Percentiles rank a stretch among this genome's conserved stretches.
Evolutionary conservation across 2,329 filamentous ascomycete genomes (phyloP).

Genomic region (Phaeosphaeria sp.): DNA sequence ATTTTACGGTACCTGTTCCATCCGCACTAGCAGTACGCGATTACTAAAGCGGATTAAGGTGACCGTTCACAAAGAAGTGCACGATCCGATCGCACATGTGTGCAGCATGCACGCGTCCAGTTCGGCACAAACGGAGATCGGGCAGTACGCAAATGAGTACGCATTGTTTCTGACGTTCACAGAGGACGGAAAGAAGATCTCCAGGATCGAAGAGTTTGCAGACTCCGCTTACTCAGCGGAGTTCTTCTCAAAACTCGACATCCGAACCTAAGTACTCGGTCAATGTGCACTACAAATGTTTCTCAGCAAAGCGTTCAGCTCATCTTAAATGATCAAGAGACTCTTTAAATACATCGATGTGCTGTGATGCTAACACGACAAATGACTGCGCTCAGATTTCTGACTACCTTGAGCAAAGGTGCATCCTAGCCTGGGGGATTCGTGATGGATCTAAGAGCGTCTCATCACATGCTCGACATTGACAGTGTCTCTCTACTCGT

Average conservation of each 20-base stretch:
- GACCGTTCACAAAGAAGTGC: slow-evolving; percentile 3
- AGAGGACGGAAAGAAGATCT: slow-evolving; percentile 3
- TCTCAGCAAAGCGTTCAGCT: too few relatives aligned
- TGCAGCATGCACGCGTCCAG: slow-evolving; percentile 3
- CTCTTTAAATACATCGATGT: too few relatives aligned
- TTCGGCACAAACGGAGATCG: slow-evolving; percentile 3
- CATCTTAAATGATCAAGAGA: too few relatives aligned
- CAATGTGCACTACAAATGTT: too few relatives aligned
- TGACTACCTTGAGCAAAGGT: too few relatives aligned
- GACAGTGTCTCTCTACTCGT: too few relatives aligned
- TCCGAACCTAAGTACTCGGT: too few relatives aligned
- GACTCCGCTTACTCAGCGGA: slow-evolving; percentile 8
- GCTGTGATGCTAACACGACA: too few relatives aligned
- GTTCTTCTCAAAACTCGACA: not conserved
- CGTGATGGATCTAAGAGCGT: too few relatives aligned
- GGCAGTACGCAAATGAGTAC: slow-evolving; percentile 6
- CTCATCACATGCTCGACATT: too few relatives aligned
- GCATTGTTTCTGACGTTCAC: slow-evolving; percentile 5
- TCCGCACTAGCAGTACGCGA: not conserved
- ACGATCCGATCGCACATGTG: slow-evolving; percentile 4
- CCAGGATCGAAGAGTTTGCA: slow-evolving; percentile 1
- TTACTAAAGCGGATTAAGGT: not conserved
- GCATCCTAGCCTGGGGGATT: too few relatives aligned
- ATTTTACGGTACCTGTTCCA: slow-evolving; percentile 7
- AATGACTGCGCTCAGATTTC: too few relatives aligned